Base-by-base conservation (phyloP, 305 asterid species). In the Vinca major region DNA sequence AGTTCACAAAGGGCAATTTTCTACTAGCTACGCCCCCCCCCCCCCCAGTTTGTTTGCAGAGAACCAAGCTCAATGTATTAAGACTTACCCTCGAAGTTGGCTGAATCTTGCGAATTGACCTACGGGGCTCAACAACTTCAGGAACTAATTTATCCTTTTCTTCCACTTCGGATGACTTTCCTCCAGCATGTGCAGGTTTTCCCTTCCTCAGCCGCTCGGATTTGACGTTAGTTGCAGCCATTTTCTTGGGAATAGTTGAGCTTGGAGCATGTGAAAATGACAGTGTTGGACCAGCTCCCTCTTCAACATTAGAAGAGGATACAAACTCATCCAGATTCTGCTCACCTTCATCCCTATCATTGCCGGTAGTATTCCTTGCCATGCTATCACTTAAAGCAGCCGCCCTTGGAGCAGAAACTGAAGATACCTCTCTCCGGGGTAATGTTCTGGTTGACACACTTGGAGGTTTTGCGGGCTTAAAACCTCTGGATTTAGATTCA, bases 91-190 rank as follows among this genome's bases (percentile, higher is more conserved):
- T 80, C 43, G 99, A 94, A 20, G 99, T 94, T 48, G 99, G 99
- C 80, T 91, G 98, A 77, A 89, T 94, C 73, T 85, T 85, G 76
- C 99, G 96, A 74, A 84, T 89, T 70, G 99, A 94, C 78, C 99
- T 84, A 69, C 99, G 96, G 53, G 97, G 96, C 76, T 89, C 99
- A 65, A 70, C 62, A 57, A 19, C 79, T 69, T 88, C 90, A 57
- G 92, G 79, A 54, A 26, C 67, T 57, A 66, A 56, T 11, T 70
- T 78, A 62, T 82, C 95, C 72, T 80, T 71, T 33, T 75, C 84
- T 73, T 79, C 95, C 0, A 54, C 78, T 63, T 81, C 83, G 60
- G 80, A 73, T 9, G 73, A 68, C 80, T 72, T 87, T 62, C 82
- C 82, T 61, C 80, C 69, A 60, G 82, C 70, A 68, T 84, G 78